A percentile compares a stretch with the other conserved stretches of the same genome.
Evolutionary conservation across 2,329 filamentous ascomycete genomes (phyloP).

Genomic region (Pseudonectria buxi): DNA sequence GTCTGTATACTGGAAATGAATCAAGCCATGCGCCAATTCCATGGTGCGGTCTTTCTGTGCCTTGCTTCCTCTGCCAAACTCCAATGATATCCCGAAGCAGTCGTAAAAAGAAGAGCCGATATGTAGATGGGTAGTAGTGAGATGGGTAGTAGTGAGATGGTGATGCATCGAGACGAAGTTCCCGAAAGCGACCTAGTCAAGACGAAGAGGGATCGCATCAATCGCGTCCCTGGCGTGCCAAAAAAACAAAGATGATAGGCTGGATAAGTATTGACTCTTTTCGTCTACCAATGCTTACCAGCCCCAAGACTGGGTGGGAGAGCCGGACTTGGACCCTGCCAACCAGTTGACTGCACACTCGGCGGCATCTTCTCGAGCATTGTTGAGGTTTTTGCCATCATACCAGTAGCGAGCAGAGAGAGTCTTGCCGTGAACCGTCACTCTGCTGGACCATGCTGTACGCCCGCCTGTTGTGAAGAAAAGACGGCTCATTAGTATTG

Average conservation of each 20-base stretch:
- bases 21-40: constrained; percentile 6
- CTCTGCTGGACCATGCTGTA: constrained; percentile 82
- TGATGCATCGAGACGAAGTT: too few relatives aligned
- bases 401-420: constrained; percentile 83
- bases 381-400: constrained; percentile 79
- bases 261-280: constrained; percentile 1
- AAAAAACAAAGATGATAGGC: constrained; percentile 4
- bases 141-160: neutral
- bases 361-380: constrained; percentile 85
- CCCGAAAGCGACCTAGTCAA: too few relatives aligned
- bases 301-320: constrained; percentile 18
- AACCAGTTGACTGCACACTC: constrained; percentile 66
- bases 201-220: too few relatives aligned
- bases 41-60: constrained; percentile 8
- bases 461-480: constrained; percentile 58
- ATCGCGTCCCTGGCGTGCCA: too few relatives aligned
- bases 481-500: constrained; percentile 1
- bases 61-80: constrained; percentile 16
- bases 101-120: neutral
- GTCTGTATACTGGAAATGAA: constrained; percentile 1
- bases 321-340: constrained; percentile 26
- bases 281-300: constrained; percentile 10
- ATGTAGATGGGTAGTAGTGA: neutral
- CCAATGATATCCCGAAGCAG: constrained; percentile 1
- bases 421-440: constrained; percentile 60